Conservation (phyloP, 192 early-diverging fungal genomes). For the Allomyces arbusculus region DNA sequence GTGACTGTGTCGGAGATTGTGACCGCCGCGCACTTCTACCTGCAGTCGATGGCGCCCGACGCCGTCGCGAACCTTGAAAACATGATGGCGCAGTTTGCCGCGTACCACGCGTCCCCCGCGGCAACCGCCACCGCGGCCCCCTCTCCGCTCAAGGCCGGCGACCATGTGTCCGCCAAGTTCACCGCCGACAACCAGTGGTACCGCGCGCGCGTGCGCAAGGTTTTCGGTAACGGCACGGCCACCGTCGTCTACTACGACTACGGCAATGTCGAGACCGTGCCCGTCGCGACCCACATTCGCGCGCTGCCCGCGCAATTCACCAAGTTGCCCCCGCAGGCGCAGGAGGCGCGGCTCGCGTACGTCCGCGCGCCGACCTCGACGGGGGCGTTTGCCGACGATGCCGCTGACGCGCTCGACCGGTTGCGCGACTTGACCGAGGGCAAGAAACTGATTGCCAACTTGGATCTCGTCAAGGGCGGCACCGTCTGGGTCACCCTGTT, state of each 20-base stretch:
- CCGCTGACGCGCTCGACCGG: constrained; percentile 42
- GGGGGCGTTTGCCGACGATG: constrained; percentile 45
- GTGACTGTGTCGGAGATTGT: constrained; percentile 48
- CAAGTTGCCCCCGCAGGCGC: constrained; percentile 46
- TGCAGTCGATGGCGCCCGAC: constrained; percentile 33
- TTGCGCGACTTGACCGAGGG: constrained; percentile 39
- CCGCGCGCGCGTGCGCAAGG: constrained; percentile 57
- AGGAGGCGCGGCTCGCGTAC: constrained; percentile 69
- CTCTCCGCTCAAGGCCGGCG: constrained; percentile 40
- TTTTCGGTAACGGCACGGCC: constrained; percentile 30
- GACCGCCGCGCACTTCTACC: constrained; percentile 32
- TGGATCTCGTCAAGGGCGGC: not conserved
- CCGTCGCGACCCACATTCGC: constrained; percentile 37
- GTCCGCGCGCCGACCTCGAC: constrained; percentile 34
- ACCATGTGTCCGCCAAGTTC: constrained; percentile 65
- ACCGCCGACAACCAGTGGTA: constrained; percentile 77
- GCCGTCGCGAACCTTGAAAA: constrained; percentile 48
- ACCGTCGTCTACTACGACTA: constrained; percentile 81
- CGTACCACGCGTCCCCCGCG: constrained; percentile 25
- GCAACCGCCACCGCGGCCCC: constrained; percentile 10
- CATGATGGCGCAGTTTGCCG: constrained; percentile 62
- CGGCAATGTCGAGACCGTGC: constrained; percentile 71
- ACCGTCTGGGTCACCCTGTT: not conserved
- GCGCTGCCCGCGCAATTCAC: constrained; percentile 55
- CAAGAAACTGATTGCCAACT: not conserved